A percentile compares a stretch with the other conserved stretches of the same genome.
Conservation (phyloP, 1,139 yeast genomes). For the Schizosaccharomyces versatilis region DNA sequence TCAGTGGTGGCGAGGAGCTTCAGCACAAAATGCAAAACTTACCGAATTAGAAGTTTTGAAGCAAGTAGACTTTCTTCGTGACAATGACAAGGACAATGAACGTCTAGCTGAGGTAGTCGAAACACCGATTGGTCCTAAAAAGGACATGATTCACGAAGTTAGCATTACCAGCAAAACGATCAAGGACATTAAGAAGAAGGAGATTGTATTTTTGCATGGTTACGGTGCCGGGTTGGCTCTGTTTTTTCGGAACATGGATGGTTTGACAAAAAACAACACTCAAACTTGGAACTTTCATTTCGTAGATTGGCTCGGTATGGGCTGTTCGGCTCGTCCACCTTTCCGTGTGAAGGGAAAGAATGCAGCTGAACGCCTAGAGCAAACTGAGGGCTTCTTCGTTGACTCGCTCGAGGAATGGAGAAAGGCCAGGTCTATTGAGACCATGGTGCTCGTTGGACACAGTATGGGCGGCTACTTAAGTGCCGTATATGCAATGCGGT, state of each 20-base stretch:
- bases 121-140: not conserved
- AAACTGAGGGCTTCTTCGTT: constrained; percentile 52
- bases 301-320: constrained; percentile 69
- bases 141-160: not conserved
- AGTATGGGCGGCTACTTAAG: constrained; percentile 84
- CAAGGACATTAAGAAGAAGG: constrained; percentile 7
- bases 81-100: not conserved
- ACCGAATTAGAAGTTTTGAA: not conserved
- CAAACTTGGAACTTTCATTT: constrained; percentile 34
- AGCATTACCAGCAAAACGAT: not conserved
- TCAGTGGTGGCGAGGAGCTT: not conserved
- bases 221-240: constrained; percentile 80
- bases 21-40: not conserved
- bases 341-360: constrained; percentile 20
- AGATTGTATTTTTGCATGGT: constrained; percentile 60
- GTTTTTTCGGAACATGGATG: constrained; percentile 54
- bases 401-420: constrained; percentile 82
- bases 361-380: constrained; percentile 18
- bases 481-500: constrained; percentile 51
- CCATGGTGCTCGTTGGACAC: constrained; percentile 64
- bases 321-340: constrained; percentile 47
- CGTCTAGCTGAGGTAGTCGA: not conserved
- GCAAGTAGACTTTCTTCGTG: not conserved
- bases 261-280: constrained; percentile 21
- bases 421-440: constrained; percentile 24